phyloP scores from a whole-genome alignment of 2,329 filamentous ascomycete genomes.

The Trichophyton verrucosum region DNA sequence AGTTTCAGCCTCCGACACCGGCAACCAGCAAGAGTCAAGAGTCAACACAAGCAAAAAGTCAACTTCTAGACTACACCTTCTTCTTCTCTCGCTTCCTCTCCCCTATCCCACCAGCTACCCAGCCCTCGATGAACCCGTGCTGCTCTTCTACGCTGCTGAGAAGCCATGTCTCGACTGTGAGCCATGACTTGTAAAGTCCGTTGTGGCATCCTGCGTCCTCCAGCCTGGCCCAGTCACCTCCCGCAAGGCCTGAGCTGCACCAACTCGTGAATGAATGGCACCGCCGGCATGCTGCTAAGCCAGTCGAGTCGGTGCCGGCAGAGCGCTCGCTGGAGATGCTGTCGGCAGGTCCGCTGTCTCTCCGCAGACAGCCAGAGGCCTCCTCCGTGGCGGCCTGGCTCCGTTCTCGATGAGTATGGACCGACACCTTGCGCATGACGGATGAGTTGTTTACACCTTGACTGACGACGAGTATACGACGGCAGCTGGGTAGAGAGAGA shows the following conservation, averaged over 20 bases:
- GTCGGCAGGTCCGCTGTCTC: conserved; percentile 17
- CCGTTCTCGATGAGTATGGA: conserved; percentile 47
- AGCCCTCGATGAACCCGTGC: no score
- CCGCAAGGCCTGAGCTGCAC: conserved; percentile 10
- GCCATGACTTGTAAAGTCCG: conserved; percentile 1
- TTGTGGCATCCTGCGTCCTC: not conserved
- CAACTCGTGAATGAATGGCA: conserved; percentile 21
- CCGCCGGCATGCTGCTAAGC: conserved; percentile 25
- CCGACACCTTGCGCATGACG: not conserved
- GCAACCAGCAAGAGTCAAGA: not conserved
- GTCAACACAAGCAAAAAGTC: not conserved
- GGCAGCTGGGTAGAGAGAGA: conserved; percentile 82
- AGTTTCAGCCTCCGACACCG: not conserved
- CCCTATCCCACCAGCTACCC: not conserved
- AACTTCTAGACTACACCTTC: not conserved
- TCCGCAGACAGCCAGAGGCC: conserved; percentile 14
- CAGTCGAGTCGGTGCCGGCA: conserved; percentile 25
- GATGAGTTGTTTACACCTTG: conserved; percentile 6
- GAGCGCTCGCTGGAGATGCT: conserved; percentile 17
- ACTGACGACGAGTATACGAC: conserved; percentile 12
- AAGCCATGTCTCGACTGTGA: not conserved
- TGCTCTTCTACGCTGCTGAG: not conserved
- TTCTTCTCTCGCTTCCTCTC: not conserved
- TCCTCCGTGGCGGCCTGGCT: conserved; percentile 47
- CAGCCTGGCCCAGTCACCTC: conserved; percentile 3